A percentile compares a stretch with the other conserved stretches of the same genome.
Conservation (phyloP, 1,284 basidiomycete genomes). For the Malassezia vespertilionis region DNA sequence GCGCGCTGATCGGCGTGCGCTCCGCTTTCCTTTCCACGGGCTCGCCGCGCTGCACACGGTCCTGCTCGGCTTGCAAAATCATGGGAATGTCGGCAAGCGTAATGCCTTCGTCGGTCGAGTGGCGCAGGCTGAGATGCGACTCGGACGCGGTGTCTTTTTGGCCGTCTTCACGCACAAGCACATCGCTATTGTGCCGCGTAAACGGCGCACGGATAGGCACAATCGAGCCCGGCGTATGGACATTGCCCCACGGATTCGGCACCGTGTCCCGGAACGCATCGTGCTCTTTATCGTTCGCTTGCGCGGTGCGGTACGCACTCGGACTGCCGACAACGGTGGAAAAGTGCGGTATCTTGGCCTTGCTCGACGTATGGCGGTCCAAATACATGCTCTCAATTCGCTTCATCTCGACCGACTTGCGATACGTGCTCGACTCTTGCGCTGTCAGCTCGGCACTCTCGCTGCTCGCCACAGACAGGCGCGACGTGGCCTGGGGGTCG, state of each 20-base stretch:
- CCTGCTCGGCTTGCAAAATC: constrained; percentile 79
- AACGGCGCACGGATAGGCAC: constrained; percentile 61
- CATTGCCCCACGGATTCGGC: constrained; percentile 7
- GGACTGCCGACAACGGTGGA: constrained; percentile 93
- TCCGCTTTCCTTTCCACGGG: constrained; percentile 45
- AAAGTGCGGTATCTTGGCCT: constrained; percentile 77
- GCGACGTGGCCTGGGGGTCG: constrained; percentile 50
- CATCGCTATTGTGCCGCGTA: constrained; percentile 69
- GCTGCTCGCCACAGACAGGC: constrained; percentile 4
- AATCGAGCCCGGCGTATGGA: constrained; percentile 3
- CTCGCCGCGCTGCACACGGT: constrained; percentile 57
- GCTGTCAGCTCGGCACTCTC: constrained; percentile 14
- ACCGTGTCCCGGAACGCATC: constrained; percentile 8
- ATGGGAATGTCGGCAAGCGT: constrained; percentile 95
- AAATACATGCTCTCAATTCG: constrained; percentile 73
- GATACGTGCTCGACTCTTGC: constrained; percentile 53
- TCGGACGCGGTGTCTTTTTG: constrained; percentile 29
- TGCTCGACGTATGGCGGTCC: constrained; percentile 86
- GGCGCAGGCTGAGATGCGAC: constrained; percentile 9
- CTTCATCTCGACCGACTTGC: constrained; percentile 79
- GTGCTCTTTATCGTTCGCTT: constrained; percentile 11
- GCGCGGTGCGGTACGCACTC: constrained; percentile 51
- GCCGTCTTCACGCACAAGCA: constrained; percentile 73
- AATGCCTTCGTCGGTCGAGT: constrained; percentile 62
- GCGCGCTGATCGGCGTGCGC: constrained; percentile 58